These are phyloP conservation scores for Fusarium musae DNA, from an alignment of 2,329 filamentous ascomycete genomes.

Conservation along the genomic window DNA sequence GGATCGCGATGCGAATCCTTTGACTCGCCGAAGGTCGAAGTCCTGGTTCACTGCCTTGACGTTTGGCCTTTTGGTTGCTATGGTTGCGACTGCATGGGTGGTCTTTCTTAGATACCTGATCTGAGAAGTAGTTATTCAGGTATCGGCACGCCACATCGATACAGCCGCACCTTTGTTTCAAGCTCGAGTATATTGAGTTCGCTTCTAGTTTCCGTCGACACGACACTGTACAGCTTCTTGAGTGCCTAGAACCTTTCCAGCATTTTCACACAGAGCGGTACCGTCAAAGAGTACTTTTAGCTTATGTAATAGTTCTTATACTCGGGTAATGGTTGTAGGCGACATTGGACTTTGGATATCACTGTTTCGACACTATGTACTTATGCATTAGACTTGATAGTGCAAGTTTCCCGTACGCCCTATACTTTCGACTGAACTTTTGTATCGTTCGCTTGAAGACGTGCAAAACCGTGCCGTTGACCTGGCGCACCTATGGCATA, in stretches of 20 bases:
- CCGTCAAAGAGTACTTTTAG: background rate
- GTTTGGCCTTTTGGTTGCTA: background rate
- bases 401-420: rapidly evolving
- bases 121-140: rapidly evolving
- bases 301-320: rapidly evolving
- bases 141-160: rapidly evolving
- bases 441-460: rapidly evolving
- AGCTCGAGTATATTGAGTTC: background rate
- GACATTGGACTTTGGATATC: background rate
- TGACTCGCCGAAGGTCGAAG: background rate
- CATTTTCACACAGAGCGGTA: rapidly evolving
- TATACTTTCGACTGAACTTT: background rate
- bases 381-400: rapidly evolving
- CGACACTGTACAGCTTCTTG: rapidly evolving
- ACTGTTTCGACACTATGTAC: rapidly evolving
- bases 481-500: rapidly evolving
- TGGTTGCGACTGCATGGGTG: background rate
- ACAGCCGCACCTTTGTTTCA: rapidly evolving
- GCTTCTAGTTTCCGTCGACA: background rate
- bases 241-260: background rate
- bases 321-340: rapidly evolving
- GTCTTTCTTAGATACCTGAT: background rate
- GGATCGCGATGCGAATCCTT: background rate
- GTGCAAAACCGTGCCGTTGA: rapidly evolving
- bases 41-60: background rate